Base-by-base conservation (phyloP, 805 yeast species). In the Yarrowia deformans region DNA sequence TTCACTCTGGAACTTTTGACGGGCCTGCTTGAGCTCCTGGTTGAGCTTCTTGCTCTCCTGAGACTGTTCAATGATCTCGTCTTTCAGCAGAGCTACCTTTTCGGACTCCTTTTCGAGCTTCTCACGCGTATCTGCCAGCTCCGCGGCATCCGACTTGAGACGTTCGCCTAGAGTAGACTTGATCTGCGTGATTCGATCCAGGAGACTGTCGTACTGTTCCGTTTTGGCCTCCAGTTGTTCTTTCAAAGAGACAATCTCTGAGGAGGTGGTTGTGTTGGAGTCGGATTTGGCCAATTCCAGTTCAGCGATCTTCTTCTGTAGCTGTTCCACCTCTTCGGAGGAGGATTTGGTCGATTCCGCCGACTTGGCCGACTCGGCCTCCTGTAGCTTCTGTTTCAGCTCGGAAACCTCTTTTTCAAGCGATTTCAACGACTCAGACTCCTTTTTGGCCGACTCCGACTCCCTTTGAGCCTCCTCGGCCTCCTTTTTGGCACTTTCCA, bases 121-220 rank as follows among this genome's bases (percentile, higher is more conserved):
- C 8, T 77, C 83, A 79, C 73, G 67, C 23, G 73, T 35, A 73
- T 77, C 72, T 76, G 81, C 72, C 18, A 75, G 67, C 70, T 72
- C 75, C 3, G 70, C 76, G 3, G 81, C 75, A 67, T 81, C 82
- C 19, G 77, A 79, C 79, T 77, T 82, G 80, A 74, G 79, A 71
- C 80, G 82, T 80, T 77, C 85, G 76, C 78, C 85, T 79, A 75
- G 77, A 6, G 80, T 75, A 13, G 74, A 61, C 67, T 79, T 78
- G 68, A 81, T 79, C 19, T 75, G 76, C 8, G 79, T 72, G 39
- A 81, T 78, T 61, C 79, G 77, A 43, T 77, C 81, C 35, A 79
- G 72, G 14, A 81, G 72, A 29, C 71, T 71, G 64, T 79, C 79
- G 66, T 86, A 77, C 71, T 85, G 76, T 56, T 79, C 83, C 18